Evolutionary conservation across 1,284 basidiomycete species (phyloP), one percentile per base, ranked within the genome.

Genomic region (Mrakiaceae sp.): DNA sequence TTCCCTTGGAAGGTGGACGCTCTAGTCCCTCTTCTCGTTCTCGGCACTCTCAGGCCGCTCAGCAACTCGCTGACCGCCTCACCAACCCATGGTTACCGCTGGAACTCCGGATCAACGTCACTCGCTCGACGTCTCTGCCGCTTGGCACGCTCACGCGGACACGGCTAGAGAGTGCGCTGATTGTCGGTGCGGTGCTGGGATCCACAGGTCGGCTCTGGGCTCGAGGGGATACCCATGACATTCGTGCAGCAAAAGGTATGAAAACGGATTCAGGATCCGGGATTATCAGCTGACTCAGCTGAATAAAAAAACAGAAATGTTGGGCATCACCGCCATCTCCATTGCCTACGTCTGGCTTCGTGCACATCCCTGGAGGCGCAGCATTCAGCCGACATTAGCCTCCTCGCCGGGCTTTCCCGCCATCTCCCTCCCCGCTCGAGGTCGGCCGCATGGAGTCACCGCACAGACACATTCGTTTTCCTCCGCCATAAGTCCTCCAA

Each of bases 361-460:
- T 12, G 52, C 58, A 54, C 62, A 46, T 60, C 64, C 51, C 70
- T 72, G 14, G 11, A 40, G 42, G 5, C 14, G n/a, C 55, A 46
- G 16, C 6, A 3, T 39, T 67, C 71, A 10, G 71, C 70, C 6
- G 64, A 72, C 66, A 59, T 71, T 39, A 70, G 72, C 6, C 72
- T 74, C 64, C 72, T 76, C 70, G 71, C 73, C 68, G 69, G 71
- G 14, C 68, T 75, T 59, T 69, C 72, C 47, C 65, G 64, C 63
- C 58, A 75, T 46, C 71, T 75, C 60, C 72, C 74, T 63, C 75
- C 75, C 51, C 70, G 77, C 56, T 57, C 75, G 56, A 69, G 70
- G 39, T 84, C 87, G 11, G 77, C 90, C 67, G 79, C 81, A 65
- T n/a, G 14, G 43, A 46, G 57, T 40, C 7, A 8, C 5, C 27